Evolutionary conservation across 441 rosid species (phyloP).

Genomic region (Arabidopsis lyrata): DNA sequence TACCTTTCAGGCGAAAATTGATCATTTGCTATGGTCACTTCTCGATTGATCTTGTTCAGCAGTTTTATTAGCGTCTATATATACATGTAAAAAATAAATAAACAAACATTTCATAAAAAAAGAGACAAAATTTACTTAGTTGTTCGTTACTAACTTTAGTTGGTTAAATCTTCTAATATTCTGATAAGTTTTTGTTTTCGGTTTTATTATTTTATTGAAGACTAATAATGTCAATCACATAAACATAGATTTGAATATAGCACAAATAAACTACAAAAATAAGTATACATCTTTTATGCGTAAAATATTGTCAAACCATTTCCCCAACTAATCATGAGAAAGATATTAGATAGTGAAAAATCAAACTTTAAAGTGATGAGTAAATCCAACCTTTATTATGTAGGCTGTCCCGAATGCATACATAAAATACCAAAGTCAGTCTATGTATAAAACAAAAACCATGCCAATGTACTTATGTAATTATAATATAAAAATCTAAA

Average conservation of each 20-base stretch:
- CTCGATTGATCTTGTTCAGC: not conserved
- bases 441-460: not conserved
- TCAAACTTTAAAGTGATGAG: not conserved
- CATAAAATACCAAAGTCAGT: not conserved
- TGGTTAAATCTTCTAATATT: not conserved
- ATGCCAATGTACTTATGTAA: not conserved
- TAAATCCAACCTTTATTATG: slow-evolving; percentile 27
- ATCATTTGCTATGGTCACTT: not conserved
- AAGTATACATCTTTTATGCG: not conserved
- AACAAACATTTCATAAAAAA: not conserved
- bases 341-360: not conserved
- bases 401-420: slow-evolving; percentile 1
- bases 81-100: not conserved
- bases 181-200: not conserved
- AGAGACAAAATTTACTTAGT: not conserved
- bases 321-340: not conserved
- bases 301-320: not conserved
- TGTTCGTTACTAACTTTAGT: not conserved
- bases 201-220: not conserved
- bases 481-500: not conserved
- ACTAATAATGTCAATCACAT: not conserved
- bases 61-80: not conserved
- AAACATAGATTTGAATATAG: not conserved
- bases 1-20: not conserved
- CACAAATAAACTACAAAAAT: not conserved